Percentiles rank a stretch among this genome's conserved stretches.
Conservation (phyloP, 768 basidiomycete genomes). For the Lactifluus volemus region DNA sequence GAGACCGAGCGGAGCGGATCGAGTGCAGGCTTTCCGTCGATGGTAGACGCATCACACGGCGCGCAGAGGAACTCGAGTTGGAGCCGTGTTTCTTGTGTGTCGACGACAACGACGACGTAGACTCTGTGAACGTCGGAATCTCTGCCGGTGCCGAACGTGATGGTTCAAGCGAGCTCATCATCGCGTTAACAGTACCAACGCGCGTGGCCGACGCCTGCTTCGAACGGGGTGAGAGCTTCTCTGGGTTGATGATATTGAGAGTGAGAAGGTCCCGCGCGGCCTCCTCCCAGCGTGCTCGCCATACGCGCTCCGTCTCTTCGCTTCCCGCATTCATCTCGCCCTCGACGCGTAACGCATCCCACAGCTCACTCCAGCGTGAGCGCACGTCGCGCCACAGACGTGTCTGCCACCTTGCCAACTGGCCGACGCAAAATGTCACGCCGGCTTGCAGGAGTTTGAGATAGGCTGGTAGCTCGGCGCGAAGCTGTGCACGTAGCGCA, state of each 20-base stretch:
- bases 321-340: constrained; percentile 45
- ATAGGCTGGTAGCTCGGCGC: constrained; percentile 60
- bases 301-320: constrained; percentile 63
- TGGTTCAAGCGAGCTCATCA: constrained; percentile 21
- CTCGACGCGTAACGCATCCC: constrained; percentile 48
- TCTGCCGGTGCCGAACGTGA: constrained; percentile 7
- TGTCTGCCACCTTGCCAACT: constrained; percentile 49
- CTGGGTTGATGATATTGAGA: constrained; percentile 32
- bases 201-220: constrained; percentile 7
- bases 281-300: constrained; percentile 60
- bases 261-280: constrained; percentile 42
- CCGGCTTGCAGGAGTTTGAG: constrained; percentile 52
- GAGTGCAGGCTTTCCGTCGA: constrained; percentile 35
- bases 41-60: constrained; percentile 23
- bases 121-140: background rate
- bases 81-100: constrained; percentile 16
- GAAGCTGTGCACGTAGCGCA: constrained; percentile 65
- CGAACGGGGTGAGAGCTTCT: constrained; percentile 24
- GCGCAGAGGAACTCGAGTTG: constrained; percentile 11
- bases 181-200: background rate
- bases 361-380: constrained; percentile 69
- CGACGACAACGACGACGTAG: constrained; percentile 10
- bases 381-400: constrained; percentile 52
- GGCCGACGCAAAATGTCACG: constrained; percentile 40
- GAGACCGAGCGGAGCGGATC: constrained; percentile 28